Evolutionary conservation across 805 yeast genomes (phyloP).

Genomic region (Candida takata): DNA sequence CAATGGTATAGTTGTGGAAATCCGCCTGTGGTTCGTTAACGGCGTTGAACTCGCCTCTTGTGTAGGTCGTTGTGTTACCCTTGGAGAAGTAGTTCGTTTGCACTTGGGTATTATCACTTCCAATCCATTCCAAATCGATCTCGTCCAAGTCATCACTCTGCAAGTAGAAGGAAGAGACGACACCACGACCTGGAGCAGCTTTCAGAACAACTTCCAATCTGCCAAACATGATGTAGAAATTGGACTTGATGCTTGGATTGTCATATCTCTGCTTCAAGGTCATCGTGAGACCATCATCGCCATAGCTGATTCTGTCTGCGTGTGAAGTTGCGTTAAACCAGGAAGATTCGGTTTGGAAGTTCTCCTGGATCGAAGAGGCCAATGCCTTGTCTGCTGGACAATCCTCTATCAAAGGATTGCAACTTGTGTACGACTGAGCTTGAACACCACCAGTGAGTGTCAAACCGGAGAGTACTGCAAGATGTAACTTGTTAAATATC

Average conservation of each 20-base stretch:
- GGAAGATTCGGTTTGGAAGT: conserved; percentile 42
- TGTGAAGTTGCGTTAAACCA: conserved; percentile 37
- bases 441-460: background rate
- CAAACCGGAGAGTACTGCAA: too few species aligned
- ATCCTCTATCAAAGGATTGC: conserved; percentile 37
- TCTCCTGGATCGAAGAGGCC: conserved; percentile 44
- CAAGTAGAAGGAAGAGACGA: conserved; percentile 73
- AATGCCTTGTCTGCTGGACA: conserved; percentile 56
- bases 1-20: conserved; percentile 75
- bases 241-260: conserved; percentile 71
- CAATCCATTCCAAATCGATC: conserved; percentile 83
- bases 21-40: conserved; percentile 49
- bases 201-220: conserved; percentile 63
- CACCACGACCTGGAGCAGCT: conserved; percentile 74
- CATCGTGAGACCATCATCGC: conserved; percentile 54
- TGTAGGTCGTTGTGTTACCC: conserved; percentile 70
- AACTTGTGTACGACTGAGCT: conserved; percentile 21
- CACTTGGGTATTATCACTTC: conserved; percentile 67
- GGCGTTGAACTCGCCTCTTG: conserved; percentile 68
- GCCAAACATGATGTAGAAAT: conserved; percentile 87
- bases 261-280: conserved; percentile 58
- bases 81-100: conserved; percentile 79
- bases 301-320: conserved; percentile 38
- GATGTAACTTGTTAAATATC: too few species aligned
- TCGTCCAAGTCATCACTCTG: conserved; percentile 86